Base-by-base conservation (phyloP, 108 stramenopile species). In the Nitzschia sp. region DNA sequence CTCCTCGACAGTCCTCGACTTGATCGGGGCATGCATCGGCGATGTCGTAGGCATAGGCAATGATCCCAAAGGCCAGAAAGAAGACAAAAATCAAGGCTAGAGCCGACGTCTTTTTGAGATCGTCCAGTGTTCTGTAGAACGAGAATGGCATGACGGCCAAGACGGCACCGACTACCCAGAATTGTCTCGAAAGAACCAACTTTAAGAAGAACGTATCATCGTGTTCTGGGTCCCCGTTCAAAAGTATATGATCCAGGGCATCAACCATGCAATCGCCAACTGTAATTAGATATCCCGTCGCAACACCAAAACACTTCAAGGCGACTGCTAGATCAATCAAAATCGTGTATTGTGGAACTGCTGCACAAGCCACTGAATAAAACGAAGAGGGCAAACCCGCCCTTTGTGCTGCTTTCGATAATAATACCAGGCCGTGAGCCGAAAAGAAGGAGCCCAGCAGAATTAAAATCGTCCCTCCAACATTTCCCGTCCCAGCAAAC, bases 301-400 rank as follows among this genome's bases (percentile, higher is more conserved):
- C 90, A 48, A 89, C 87, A 6, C 90, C 90, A 67, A 89, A 91
- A 61, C 90, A 91, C 57, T 91, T 91, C 32, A 91, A 47, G 19
- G 88, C 86, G 16, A 91, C 90, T 17, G 90, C 86, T 16, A 76
- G 27, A 78, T 91, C 90, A 57, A 91, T 87, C 13, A 86, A 58
- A 26, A 81, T 41, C 17, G 90, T 83, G 30, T 71, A 84, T 32
- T 72, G 70, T 0, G 90, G 87, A 26, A 81, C 76, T 28, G 86
- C 83, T 5, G 79, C 76, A 5, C 34, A 41, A 0, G 86, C 89
- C 15, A 90, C 84, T 15, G 86, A 73, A 59, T 85, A 85, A 72
- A 90, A 90, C 5, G 77, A 79, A 31, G 70, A 48, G 13, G 73
- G 84, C 27, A 58, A 35, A n/a, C 68, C 56, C 25, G 53, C 47